Conservation (phyloP, 176 grass and related monocot species). For the Raddia guianensis region DNA sequence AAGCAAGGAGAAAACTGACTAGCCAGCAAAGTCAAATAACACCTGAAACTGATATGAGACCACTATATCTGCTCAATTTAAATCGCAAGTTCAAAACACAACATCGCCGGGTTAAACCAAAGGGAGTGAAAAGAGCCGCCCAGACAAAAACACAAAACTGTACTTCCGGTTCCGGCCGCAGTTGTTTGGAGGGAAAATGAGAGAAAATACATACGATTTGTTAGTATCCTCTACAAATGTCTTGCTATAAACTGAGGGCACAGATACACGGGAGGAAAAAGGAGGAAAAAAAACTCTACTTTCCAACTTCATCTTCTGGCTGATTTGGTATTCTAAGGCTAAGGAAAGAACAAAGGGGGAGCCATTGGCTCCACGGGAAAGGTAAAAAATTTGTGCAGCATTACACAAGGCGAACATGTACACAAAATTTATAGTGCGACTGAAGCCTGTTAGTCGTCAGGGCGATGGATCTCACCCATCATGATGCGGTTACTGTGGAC, state of each 20-base stretch:
- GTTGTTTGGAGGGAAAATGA: not conserved
- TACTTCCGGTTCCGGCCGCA: not conserved
- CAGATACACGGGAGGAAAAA: slow-evolving; percentile 25
- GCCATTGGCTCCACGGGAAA: slow-evolving; percentile 28
- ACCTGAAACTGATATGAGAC: not conserved
- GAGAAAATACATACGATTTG: slow-evolving; percentile 9
- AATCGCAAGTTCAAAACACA: not conserved
- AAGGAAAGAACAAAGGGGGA: slow-evolving; percentile 38
- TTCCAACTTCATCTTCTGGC: slow-evolving; percentile 50
- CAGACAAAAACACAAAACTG: not conserved
- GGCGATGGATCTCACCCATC: slow-evolving; percentile 98
- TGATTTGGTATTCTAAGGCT: slow-evolving; percentile 46
- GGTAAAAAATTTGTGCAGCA: slow-evolving; percentile 42
- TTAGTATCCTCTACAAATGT: slow-evolving; percentile 66
- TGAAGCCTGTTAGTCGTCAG: slow-evolving; percentile 58
- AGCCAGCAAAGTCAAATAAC: not conserved
- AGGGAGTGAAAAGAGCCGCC: not conserved
- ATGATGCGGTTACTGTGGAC: slow-evolving; percentile 98
- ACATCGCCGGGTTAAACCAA: not conserved
- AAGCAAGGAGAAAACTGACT: not conserved
- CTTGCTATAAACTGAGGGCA: slow-evolving; percentile 49
- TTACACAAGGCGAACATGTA: slow-evolving; percentile 54
- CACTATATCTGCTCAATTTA: not conserved
- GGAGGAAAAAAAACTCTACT: slow-evolving; percentile 20
- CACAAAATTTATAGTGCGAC: slow-evolving; percentile 15